A percentile compares a stretch with the other conserved stretches of the same genome.
These are phyloP conservation scores for Neurospora sp. DNA, from an alignment of 495 filamentous ascomycete genomes.

Conservation along the genomic window DNA sequence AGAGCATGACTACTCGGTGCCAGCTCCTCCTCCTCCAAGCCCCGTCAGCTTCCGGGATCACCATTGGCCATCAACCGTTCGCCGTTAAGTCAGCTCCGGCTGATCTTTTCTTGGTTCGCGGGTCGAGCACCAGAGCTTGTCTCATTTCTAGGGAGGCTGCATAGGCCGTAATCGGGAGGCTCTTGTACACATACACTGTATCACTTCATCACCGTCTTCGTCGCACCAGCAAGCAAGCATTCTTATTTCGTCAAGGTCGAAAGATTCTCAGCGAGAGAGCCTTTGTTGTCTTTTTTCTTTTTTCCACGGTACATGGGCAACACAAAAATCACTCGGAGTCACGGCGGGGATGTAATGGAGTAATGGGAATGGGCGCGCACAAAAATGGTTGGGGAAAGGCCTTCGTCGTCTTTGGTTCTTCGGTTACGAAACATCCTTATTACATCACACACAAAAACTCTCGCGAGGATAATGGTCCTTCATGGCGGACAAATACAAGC, in stretches of 20 bases:
- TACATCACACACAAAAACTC: background rate
- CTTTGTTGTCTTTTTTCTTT: background rate
- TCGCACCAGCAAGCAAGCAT: background rate
- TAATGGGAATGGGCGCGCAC: background rate
- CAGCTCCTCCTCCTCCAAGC: constrained; percentile 39
- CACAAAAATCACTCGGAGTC: background rate
- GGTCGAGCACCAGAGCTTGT: background rate
- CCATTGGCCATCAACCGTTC: constrained; percentile 24
- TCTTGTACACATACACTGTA: background rate
- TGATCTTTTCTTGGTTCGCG: background rate
- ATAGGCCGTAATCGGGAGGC: background rate
- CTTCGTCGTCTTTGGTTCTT: background rate
- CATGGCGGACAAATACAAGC: background rate
- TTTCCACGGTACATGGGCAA: background rate
- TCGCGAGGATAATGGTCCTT: background rate
- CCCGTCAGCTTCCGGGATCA: constrained; percentile 39
- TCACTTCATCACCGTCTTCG: background rate
- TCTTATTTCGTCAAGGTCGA: background rate
- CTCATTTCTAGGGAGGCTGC: background rate
- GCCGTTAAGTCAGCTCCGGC: constrained; percentile 10
- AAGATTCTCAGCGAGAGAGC: background rate
- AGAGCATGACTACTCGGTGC: constrained; percentile 40
- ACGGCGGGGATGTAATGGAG: background rate
- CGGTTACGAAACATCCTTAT: background rate
- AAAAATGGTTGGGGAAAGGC: background rate